Evolutionary conservation across 2,329 filamentous ascomycete genomes (phyloP).

Genomic region (Penicillium paneum): DNA sequence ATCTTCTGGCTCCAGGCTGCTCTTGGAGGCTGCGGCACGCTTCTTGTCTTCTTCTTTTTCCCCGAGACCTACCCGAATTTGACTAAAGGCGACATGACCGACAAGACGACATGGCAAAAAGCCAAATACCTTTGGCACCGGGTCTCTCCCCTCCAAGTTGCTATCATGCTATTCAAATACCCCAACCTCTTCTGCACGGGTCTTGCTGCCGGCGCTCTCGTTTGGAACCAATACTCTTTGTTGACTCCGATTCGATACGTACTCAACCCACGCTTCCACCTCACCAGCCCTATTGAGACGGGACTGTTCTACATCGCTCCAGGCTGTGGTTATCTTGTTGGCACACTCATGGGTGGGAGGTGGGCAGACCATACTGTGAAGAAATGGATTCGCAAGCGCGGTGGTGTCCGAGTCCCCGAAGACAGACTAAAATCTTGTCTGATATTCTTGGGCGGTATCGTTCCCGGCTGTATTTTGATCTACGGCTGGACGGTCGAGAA

Average conservation of each 20-base stretch:
- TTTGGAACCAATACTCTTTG: slow-evolving; percentile 73
- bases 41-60: slow-evolving; percentile 63
- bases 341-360: slow-evolving; percentile 68
- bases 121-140: slow-evolving; percentile 57
- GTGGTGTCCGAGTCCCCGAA: slow-evolving; percentile 61
- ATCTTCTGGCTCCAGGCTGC: slow-evolving; percentile 77
- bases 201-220: slow-evolving; percentile 59
- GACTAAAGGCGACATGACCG: slow-evolving; percentile 60
- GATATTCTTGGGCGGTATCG: slow-evolving; percentile 55
- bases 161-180: slow-evolving; percentile 63
- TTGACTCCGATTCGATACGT: slow-evolving; percentile 69
- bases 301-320: slow-evolving; percentile 74
- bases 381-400: slow-evolving; percentile 58
- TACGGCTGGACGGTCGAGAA: slow-evolving; percentile 66
- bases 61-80: slow-evolving; percentile 70
- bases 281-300: slow-evolving; percentile 63
- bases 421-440: slow-evolving; percentile 63
- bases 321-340: slow-evolving; percentile 65
- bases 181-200: slow-evolving; percentile 65
- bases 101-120: slow-evolving; percentile 51
- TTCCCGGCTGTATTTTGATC: slow-evolving; percentile 63
- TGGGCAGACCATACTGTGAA: slow-evolving; percentile 67
- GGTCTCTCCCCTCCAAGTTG: slow-evolving; percentile 62
- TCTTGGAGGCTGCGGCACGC: slow-evolving; percentile 58
- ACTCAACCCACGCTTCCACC: slow-evolving; percentile 69